Percentiles rank a stretch among this genome's conserved stretches.
phyloP scores from a whole-genome alignment of 768 basidiomycete species.

The Mycena kentingensis region DNA sequence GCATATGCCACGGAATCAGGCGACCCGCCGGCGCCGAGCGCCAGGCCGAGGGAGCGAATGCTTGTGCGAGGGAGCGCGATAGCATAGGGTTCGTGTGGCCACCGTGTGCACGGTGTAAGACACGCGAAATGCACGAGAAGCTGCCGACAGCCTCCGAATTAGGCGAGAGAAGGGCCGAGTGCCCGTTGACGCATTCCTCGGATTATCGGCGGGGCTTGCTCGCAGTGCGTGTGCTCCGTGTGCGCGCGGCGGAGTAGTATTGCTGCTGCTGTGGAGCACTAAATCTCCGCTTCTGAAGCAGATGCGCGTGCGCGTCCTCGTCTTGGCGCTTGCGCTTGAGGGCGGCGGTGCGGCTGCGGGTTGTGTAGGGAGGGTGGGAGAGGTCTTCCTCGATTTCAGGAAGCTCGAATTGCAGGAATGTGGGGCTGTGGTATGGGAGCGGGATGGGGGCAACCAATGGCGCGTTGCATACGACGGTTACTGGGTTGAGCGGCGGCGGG shows the following conservation, averaged over 20 bases:
- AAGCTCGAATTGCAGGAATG: conserved; percentile 66
- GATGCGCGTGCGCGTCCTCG: conserved; percentile 23
- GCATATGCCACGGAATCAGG: too few relatives aligned
- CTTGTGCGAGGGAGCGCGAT: too few relatives aligned
- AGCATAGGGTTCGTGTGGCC: not conserved
- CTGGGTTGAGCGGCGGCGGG: conserved; percentile 29
- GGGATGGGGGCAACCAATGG: conserved; percentile 71
- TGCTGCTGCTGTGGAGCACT: conserved; percentile 2
- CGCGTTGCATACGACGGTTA: conserved; percentile 62
- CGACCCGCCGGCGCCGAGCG: too few relatives aligned
- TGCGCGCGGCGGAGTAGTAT: conserved; percentile 2
- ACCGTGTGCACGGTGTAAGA: not conserved
- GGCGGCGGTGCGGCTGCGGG: conserved; percentile 22
- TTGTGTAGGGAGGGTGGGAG: conserved; percentile 65
- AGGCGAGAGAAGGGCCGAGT: not conserved
- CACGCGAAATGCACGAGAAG: conserved; percentile 3
- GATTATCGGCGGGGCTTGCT: conserved; percentile 2
- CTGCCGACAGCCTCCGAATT: not conserved
- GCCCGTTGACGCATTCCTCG: not conserved
- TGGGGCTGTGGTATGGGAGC: conserved; percentile 69
- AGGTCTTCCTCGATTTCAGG: conserved; percentile 72
- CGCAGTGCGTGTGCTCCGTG: not conserved
- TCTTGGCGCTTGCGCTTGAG: conserved; percentile 53
- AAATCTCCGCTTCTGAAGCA: conserved; percentile 23
- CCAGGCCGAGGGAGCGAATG: too few relatives aligned